phyloP scores from a whole-genome alignment of 495 filamentous ascomycete species.

The Hypoxylon intermedium region DNA sequence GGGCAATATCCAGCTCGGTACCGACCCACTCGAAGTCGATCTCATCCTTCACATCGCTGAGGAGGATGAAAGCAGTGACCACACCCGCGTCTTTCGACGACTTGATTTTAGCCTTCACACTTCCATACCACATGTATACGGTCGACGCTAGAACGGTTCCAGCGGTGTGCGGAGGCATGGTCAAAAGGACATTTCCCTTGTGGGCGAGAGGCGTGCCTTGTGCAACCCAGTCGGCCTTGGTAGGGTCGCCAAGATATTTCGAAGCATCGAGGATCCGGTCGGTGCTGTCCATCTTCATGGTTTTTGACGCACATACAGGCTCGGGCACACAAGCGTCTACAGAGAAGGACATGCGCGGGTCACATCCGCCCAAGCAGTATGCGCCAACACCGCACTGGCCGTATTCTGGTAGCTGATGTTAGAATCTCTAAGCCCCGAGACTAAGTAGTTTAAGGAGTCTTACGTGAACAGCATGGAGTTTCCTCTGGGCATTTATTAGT shows the following conservation, averaged over 20 bases:
- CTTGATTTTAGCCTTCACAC: slow-evolving; percentile 84
- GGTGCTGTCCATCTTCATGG: slow-evolving; percentile 73
- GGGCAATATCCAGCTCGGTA: slow-evolving; percentile 73
- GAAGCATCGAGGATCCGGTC: slow-evolving; percentile 71
- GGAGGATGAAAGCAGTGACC: slow-evolving; percentile 92
- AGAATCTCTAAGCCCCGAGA: slow-evolving; percentile 23
- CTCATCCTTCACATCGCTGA: slow-evolving; percentile 95
- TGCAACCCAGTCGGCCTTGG: slow-evolving; percentile 82
- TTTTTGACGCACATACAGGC: slow-evolving; percentile 77
- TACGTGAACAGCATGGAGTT: slow-evolving; percentile 92
- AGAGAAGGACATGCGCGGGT: slow-evolving; percentile 78
- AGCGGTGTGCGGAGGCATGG: slow-evolving; percentile 80
- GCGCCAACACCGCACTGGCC: slow-evolving; percentile 91
- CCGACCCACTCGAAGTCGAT: slow-evolving; percentile 97
- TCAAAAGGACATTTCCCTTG: slow-evolving; percentile 73
- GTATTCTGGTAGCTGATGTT: slow-evolving; percentile 70
- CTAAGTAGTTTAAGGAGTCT: slow-evolving; percentile 41
- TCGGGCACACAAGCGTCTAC: slow-evolving; percentile 86
- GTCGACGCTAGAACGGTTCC: slow-evolving; percentile 90
- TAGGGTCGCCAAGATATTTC: slow-evolving; percentile 84
- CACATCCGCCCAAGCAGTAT: slow-evolving; percentile 95
- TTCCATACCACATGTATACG: slow-evolving; percentile 96
- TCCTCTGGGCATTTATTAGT: slow-evolving; percentile 73
- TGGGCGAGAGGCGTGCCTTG: slow-evolving; percentile 74
- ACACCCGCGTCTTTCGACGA: slow-evolving; percentile 85